These are phyloP conservation scores for Epithele typhae DNA, from an alignment of 768 basidiomycete species.

Conservation along the genomic window DNA sequence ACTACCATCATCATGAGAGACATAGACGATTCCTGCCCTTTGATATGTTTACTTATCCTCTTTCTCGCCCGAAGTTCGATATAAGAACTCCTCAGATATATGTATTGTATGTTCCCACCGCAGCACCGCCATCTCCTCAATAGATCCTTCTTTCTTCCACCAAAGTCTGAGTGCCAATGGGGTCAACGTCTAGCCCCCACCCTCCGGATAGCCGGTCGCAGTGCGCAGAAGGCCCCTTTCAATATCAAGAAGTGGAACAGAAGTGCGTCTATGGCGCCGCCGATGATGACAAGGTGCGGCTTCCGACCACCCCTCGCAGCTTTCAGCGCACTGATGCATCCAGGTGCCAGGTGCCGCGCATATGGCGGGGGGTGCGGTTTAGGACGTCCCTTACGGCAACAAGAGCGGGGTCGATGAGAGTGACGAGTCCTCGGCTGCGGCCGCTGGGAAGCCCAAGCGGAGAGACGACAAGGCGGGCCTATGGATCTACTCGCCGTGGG, in stretches of 20 bases:
- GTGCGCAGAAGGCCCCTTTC: conserved; percentile 81
- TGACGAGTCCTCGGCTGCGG: conserved; percentile 45
- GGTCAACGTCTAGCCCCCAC: too few species aligned
- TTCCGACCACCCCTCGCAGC: too few species aligned
- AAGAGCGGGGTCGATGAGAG: conserved; percentile 84
- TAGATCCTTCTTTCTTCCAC: too few species aligned
- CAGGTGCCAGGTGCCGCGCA: conserved; percentile 38
- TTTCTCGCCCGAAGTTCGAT: neutral
- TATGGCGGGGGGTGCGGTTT: conserved; percentile 75
- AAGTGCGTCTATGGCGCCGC: conserved; percentile 65
- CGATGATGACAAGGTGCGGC: conserved; percentile 47
- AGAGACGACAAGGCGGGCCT: conserved; percentile 56
- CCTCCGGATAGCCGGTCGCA: too few species aligned
- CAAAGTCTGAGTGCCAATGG: too few species aligned
- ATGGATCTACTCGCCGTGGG: conserved; percentile 92
- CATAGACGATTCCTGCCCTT: too few species aligned
- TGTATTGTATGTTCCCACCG: neutral
- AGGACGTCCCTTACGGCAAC: conserved; percentile 95
- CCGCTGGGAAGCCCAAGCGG: conserved; percentile 33
- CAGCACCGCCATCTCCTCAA: too few species aligned
- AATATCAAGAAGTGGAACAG: conserved; percentile 95
- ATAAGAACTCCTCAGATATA: neutral
- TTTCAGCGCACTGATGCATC: too few species aligned
- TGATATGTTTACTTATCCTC: neutral
- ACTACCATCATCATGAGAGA: too few species aligned